phyloP scores from a whole-genome alignment of 1,139 yeast species.

The Candida labiduridarum region DNA sequence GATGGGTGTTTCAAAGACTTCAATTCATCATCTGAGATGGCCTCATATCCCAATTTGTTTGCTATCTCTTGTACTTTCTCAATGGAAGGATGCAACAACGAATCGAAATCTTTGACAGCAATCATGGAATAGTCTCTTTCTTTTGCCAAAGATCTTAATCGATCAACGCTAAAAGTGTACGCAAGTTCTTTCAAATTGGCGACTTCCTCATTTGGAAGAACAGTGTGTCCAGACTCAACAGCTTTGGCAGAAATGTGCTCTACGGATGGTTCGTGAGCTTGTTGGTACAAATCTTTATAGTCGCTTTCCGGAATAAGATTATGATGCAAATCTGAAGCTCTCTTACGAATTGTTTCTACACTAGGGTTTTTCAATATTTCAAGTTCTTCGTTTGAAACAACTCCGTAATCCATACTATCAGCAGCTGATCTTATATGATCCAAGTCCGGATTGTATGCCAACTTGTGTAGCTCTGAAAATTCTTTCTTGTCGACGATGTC shows the following conservation, averaged over 20 bases:
- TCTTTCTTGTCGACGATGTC: conserved; percentile 12
- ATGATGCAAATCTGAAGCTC: conserved; percentile 19
- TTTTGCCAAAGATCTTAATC: conserved; percentile 23
- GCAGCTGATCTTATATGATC: conserved; percentile 22
- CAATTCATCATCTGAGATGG: conserved; percentile 23
- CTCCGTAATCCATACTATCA: conserved; percentile 6
- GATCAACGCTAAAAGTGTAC: conserved; percentile 27
- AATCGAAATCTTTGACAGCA: conserved; percentile 17
- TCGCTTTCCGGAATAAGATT: conserved; percentile 15
- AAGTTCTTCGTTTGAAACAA: conserved; percentile 22
- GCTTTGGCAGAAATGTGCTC: conserved; percentile 27
- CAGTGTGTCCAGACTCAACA: conserved; percentile 16
- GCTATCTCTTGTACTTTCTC: conserved; percentile 15
- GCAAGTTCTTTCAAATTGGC: conserved; percentile 15
- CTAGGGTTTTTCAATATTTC: conserved; percentile 18
- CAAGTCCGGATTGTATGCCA: conserved; percentile 23
- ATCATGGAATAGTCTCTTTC: conserved; percentile 25
- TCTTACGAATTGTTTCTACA: conserved; percentile 22
- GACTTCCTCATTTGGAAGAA: conserved; percentile 23
- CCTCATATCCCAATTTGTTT: conserved; percentile 16
- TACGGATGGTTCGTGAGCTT: conserved; percentile 21
- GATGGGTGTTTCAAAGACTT: conserved; percentile 19
- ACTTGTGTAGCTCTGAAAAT: conserved; percentile 13
- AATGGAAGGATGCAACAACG: conserved; percentile 16
- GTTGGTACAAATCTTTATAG: conserved; percentile 17